phyloP scores from a whole-genome alignment of 257 asterid genomes.

The Pogostemon cablin region DNA sequence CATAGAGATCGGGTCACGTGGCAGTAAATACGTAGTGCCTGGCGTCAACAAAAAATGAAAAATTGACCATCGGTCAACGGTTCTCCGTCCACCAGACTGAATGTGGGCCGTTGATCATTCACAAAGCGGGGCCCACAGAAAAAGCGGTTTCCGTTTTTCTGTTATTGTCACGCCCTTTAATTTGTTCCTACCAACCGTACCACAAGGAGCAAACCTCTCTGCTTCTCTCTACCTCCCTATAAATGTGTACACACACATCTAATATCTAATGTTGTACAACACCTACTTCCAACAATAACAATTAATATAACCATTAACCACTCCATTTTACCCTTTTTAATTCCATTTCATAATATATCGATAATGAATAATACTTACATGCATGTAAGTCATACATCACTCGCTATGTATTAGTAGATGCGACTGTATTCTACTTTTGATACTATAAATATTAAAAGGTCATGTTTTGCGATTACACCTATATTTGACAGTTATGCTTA shows the following conservation, averaged over 20 bases:
- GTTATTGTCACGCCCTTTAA: slow-evolving; percentile 22
- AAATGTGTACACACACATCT: slow-evolving; percentile 24
- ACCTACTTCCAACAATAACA: background rate
- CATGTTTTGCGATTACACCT: too few species aligned
- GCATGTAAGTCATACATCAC: too few species aligned
- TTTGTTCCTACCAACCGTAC: slow-evolving; percentile 38
- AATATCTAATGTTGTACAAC: background rate
- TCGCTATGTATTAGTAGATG: too few species aligned
- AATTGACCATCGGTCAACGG: slow-evolving; percentile 26
- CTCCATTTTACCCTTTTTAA: background rate
- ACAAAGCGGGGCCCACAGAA: background rate
- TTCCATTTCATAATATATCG: background rate
- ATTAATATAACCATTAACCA: background rate
- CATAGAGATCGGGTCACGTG: background rate
- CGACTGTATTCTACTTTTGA: too few species aligned
- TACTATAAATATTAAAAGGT: too few species aligned
- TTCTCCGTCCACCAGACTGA: slow-evolving; percentile 34
- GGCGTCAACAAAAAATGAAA: slow-evolving; percentile 8
- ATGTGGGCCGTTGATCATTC: slow-evolving; percentile 26
- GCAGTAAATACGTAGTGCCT: slow-evolving; percentile 11
- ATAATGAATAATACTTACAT: too few species aligned
- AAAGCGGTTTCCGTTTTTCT: slow-evolving; percentile 36
- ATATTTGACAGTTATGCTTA: too few species aligned
- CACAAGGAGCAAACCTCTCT: slow-evolving; percentile 6
- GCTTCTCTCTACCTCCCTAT: background rate